phyloP scores from a whole-genome alignment of 2,329 filamentous ascomycete species.

The Blastomyces gilchristii region DNA sequence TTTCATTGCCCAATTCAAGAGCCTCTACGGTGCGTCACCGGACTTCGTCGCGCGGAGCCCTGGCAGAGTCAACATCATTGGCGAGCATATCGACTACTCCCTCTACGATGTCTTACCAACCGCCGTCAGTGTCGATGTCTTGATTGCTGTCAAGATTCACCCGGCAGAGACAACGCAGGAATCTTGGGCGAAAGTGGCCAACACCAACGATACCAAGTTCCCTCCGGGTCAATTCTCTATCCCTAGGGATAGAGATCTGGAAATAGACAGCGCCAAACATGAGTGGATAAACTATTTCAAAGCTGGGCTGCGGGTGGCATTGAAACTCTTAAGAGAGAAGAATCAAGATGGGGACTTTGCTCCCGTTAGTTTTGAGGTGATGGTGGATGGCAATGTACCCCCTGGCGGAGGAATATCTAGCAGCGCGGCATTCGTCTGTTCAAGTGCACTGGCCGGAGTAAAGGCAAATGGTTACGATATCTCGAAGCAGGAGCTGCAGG shows the following conservation, averaged over 20 bases:
- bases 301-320: constrained; percentile 71
- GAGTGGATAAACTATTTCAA: constrained; percentile 99
- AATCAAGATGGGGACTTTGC: constrained; percentile 47
- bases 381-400: constrained; percentile 86
- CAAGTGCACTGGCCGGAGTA: constrained; percentile 80
- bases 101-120: constrained; percentile 93
- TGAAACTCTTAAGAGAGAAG: constrained; percentile 61
- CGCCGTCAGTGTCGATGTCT: constrained; percentile 82
- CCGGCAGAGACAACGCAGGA: constrained; percentile 32
- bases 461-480: constrained; percentile 72
- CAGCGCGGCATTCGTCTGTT: constrained; percentile 85
- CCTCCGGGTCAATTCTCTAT: constrained; percentile 64
- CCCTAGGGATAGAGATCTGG: constrained; percentile 50
- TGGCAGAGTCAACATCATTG: constrained; percentile 94
- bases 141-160: constrained; percentile 63
- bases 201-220: constrained; percentile 67
- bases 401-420: constrained; percentile 86
- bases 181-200: constrained; percentile 65
- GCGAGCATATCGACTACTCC: constrained; percentile 98
- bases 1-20: constrained; percentile 60
- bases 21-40: constrained; percentile 57
- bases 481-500: constrained; percentile 83
- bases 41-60: constrained; percentile 83
- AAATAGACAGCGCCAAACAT: constrained; percentile 73
- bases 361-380: constrained; percentile 70